Evolutionary conservation across 768 basidiomycete species (phyloP), one percentile per base, ranked within the genome.

Genomic region (Lactarius sp.): DNA sequence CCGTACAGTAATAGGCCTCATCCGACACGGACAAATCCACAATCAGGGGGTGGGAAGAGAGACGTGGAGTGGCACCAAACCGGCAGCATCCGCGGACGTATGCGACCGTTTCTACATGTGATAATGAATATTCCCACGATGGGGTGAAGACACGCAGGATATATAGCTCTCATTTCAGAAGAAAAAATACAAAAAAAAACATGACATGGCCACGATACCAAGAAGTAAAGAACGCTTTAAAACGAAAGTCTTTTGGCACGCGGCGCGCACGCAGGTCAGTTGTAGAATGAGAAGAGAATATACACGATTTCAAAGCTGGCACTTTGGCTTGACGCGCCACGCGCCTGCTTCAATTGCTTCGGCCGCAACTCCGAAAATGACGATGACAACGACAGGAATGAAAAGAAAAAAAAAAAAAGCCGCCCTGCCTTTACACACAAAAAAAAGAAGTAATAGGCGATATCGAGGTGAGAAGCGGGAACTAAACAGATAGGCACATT

Each of bases 371-470:
- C 52, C 20, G 22, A 61, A 33, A n/a, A 52, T n/a, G 22, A 36
- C 46, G 22, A 55, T 55, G 44, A 55, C 51, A 18, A 52, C 36
- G 44, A 47, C 39, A 53, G 36, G 37, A 20, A 12, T 8, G 22
- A 47, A 31, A n/a, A n/a, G n/a, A n/a, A n/a, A n/a, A 22, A 46
- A 20, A 33, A 41, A 47, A 49, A 20, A 50, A n/a, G n/a, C 36
- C 46, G 36, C 37, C 60, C 53, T 41, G 54, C 53, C 52, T 27
- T 55, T 53, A 27, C 54, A 61, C 60, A n/a, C n/a, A 47, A n/a
- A 56, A 39, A 50, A 56, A 59, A 52, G 10, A 9, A 49, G 37
- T 50, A 61, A 49, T 37, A 61, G 60, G 47, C 37, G 37, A 56
- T 46, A 47, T 49, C 46, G 27, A 20, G 51, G 51, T 51, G 46